Conservation (phyloP, 805 yeast genomes). For the Ogataea populi-albae region DNA sequence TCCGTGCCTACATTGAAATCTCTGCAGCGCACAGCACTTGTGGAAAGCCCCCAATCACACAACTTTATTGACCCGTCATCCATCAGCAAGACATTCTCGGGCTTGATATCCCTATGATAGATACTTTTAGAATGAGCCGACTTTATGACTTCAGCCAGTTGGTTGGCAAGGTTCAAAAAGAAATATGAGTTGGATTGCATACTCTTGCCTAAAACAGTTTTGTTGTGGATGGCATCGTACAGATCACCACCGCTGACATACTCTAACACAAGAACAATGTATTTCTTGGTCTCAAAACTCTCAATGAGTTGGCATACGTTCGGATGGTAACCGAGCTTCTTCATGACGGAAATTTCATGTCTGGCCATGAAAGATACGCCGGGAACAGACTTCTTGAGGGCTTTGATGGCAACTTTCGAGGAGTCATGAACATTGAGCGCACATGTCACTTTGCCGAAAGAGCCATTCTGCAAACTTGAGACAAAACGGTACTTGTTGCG, state of each 20-base stretch:
- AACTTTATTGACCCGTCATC: slow-evolving; percentile 52
- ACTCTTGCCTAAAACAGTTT: slow-evolving; percentile 25
- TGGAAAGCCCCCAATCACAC: slow-evolving; percentile 75
- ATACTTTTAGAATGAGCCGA: slow-evolving; percentile 57
- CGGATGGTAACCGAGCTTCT: slow-evolving; percentile 42
- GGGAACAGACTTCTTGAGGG: slow-evolving; percentile 44
- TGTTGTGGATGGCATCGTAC: slow-evolving; percentile 50
- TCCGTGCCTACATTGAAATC: slow-evolving; percentile 54
- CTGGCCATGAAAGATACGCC: slow-evolving; percentile 46
- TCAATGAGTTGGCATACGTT: slow-evolving; percentile 60
- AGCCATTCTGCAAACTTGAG: slow-evolving; percentile 50
- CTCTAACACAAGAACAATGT: slow-evolving; percentile 59
- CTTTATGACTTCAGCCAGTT: slow-evolving; percentile 49
- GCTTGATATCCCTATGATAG: slow-evolving; percentile 71
- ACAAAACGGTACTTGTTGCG: slow-evolving; percentile 42
- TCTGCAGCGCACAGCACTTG: slow-evolving; percentile 30
- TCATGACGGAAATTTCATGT: slow-evolving; percentile 50
- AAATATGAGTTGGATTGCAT: slow-evolving; percentile 26
- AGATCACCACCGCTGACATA: slow-evolving; percentile 66
- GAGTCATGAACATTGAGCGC: slow-evolving; percentile 40
- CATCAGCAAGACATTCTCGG: slow-evolving; percentile 63
- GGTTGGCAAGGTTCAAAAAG: slow-evolving; percentile 38
- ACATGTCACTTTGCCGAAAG: slow-evolving; percentile 59
- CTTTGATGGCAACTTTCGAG: slow-evolving; percentile 50
- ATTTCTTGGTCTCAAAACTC: slow-evolving; percentile 50